Evolutionary conservation across 2,329 filamentous ascomycete genomes (phyloP).

Genomic region (Sporothrix inflata): DNA sequence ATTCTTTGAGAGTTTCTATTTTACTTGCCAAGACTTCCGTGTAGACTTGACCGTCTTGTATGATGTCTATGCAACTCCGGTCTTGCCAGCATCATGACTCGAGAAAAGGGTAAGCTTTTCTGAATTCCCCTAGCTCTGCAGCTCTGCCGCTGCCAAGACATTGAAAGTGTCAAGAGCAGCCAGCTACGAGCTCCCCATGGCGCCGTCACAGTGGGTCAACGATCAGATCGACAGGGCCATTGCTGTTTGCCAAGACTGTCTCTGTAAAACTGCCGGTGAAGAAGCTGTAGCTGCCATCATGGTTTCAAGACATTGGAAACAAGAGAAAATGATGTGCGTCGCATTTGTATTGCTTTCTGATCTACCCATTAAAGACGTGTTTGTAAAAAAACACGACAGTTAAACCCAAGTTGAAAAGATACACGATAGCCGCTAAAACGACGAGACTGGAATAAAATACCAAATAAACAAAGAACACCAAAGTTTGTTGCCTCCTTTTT

Average conservation of each 20-base stretch:
- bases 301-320: too few relatives aligned
- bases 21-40: too few relatives aligned
- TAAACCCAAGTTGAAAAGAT: background rate
- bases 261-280: background rate
- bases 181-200: background rate
- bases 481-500: background rate
- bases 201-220: conserved; percentile 8
- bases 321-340: background rate
- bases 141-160: conserved; percentile 5
- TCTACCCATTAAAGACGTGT: background rate
- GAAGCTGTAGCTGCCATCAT: too few relatives aligned
- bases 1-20: too few relatives aligned
- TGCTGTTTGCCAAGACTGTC: background rate
- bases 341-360: background rate
- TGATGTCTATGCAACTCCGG: background rate
- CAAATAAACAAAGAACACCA: background rate
- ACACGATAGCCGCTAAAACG: background rate
- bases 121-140: background rate
- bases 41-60: too few relatives aligned
- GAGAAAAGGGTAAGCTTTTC: background rate
- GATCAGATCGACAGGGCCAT: background rate
- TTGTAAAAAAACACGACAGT: background rate
- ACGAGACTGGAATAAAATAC: too few relatives aligned
- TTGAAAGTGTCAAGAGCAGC: background rate
- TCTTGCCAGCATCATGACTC: background rate